A percentile compares a stretch with the other conserved stretches of the same genome.
These are phyloP conservation scores for Aspergillus fructus DNA, from an alignment of 2,329 filamentous ascomycete species.

Conservation along the genomic window DNA sequence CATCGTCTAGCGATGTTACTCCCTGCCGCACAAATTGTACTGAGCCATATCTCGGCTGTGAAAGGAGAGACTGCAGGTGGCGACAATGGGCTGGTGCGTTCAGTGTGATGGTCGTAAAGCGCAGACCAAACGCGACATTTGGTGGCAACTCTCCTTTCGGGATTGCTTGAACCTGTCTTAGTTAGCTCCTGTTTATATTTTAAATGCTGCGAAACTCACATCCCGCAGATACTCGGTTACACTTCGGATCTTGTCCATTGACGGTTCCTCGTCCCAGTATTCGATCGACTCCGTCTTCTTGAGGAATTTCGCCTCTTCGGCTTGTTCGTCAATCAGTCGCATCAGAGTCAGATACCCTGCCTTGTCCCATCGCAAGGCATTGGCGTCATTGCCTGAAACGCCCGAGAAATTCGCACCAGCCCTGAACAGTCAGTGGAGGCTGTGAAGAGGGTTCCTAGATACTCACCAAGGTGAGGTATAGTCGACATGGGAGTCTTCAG, in stretches of 20 bases:
- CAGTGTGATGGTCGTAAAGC: constrained; percentile 39
- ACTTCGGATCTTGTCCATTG: constrained; percentile 41
- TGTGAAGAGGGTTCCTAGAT: neutral
- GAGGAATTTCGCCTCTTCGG: constrained; percentile 35
- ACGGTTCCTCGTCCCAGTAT: constrained; percentile 43
- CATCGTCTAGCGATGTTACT: neutral
- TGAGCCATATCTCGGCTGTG: constrained; percentile 5
- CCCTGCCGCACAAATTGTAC: constrained; percentile 1
- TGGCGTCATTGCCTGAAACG: constrained; percentile 43
- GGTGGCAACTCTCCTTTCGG: neutral
- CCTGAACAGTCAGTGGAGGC: constrained; percentile 19
- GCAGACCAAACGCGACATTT: constrained; percentile 36
- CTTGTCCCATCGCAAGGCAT: constrained; percentile 45
- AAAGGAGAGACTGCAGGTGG: constrained; percentile 24
- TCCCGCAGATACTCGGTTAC: constrained; percentile 43
- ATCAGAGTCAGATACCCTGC: constrained; percentile 34
- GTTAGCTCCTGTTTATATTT: neutral
- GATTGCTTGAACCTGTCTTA: neutral
- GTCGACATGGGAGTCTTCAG: constrained; percentile 38
- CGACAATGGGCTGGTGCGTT: constrained; percentile 41
- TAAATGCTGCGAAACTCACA: neutral
- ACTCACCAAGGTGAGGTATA: constrained; percentile 46
- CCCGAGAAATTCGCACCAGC: constrained; percentile 49
- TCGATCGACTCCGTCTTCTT: constrained; percentile 41
- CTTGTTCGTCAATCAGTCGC: constrained; percentile 38